Base-by-base conservation (phyloP, 1,284 basidiomycete genomes). In the Heterobasidion annosum region DNA sequence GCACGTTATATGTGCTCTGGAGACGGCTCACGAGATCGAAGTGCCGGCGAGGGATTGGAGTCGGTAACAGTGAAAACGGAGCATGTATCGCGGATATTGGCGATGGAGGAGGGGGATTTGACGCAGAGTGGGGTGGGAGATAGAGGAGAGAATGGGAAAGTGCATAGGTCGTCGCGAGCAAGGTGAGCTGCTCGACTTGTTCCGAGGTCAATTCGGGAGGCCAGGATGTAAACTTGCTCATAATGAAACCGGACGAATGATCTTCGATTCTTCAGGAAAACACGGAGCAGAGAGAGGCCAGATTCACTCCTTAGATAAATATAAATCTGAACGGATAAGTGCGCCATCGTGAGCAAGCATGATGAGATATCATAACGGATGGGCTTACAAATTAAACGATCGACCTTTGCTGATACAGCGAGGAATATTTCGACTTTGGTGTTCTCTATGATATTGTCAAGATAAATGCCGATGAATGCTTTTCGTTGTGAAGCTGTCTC, bases 101-200 rank as follows among this genome's bases (percentile, higher is more conserved):
- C 1, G 76, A 70, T 0, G 67, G 65, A 8, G 77, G 77, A 59
- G 79, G 76, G 10, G 42, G 50, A 0, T 8, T 71, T 68, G 19
- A 75, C 63, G 10, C 69, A 62, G 15, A 77, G 70, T 5, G 90
- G 4, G 54, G 52, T 19, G 58, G 90, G 15, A 94, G 83, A 66
- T 93, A 93, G 19, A 91, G 78, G 46, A 97, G 76, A 8, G 92
- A 92, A 67, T 91, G 86, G 2, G 89, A 79, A 54, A 98, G 77
- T 1, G 94, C 90, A 65, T 90, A 94, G 2, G 90, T 89, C 1
- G 90, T 85, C 0, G 93, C 88, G 44, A 82, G 73, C 16, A 78
- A 66, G 0, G 83, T 78, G 50, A 95, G 75, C 9, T 75, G 68
- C 19, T 77, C 72, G 15, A 83, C 72, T 64, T 91, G 82, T 8